Conservation (phyloP, 352 stramenopile species). For the Aphanomyces euteiches region DNA sequence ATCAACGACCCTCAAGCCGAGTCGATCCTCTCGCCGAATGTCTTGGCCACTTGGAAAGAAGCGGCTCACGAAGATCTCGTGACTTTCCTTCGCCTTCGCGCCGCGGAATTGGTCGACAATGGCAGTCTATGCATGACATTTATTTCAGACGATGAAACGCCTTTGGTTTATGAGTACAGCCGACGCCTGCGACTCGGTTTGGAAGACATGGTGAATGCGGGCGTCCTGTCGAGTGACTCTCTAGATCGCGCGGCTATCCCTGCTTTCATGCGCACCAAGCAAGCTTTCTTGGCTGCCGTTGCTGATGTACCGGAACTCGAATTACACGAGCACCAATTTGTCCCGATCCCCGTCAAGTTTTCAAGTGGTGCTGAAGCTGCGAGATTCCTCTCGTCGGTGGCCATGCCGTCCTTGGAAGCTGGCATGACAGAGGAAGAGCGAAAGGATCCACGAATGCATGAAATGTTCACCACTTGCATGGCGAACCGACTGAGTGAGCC, state of each 20-base stretch:
- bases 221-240: not conserved
- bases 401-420: too few species aligned
- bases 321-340: too few species aligned
- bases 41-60: slow-evolving; percentile 7
- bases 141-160: not conserved
- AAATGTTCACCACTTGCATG: too few species aligned
- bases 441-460: too few species aligned
- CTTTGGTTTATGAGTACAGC: not conserved
- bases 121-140: not conserved
- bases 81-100: slow-evolving; percentile 2
- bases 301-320: too few species aligned
- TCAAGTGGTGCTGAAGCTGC: too few species aligned
- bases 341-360: too few species aligned
- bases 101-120: slow-evolving; percentile 2
- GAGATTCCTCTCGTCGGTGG: too few species aligned
- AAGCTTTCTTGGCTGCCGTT: not conserved
- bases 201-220: not conserved
- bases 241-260: not conserved
- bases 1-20: not conserved
- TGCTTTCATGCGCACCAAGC: not conserved
- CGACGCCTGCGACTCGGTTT: not conserved
- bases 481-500: too few species aligned
- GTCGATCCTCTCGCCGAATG: not conserved
- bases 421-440: too few species aligned
- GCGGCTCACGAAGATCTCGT: slow-evolving; percentile 4